phyloP scores from a whole-genome alignment of 441 rosid species.

The Iberis amara region DNA sequence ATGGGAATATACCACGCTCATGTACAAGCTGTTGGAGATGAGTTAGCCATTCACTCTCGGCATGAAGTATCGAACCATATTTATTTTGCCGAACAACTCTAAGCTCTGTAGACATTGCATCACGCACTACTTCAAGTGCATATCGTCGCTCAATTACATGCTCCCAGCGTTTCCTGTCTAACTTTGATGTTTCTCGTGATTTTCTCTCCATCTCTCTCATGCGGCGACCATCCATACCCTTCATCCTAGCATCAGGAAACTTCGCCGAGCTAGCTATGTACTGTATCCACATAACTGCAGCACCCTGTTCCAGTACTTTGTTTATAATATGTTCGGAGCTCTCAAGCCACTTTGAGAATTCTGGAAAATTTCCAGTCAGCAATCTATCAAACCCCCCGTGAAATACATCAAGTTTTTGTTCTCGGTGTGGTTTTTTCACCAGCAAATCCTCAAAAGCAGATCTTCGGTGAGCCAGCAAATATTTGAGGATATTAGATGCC shows the following conservation, averaged over 20 bases:
- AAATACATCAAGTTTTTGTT: constrained; percentile 62
- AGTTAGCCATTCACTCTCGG: constrained; percentile 97
- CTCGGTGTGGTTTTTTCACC: constrained; percentile 72
- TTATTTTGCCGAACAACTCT: constrained; percentile 96
- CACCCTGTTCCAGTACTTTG: constrained; percentile 85
- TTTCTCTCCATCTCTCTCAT: constrained; percentile 82
- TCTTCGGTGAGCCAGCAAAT: constrained; percentile 74
- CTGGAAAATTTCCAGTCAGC: constrained; percentile 61
- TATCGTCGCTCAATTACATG: constrained; percentile 78
- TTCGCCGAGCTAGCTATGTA: constrained; percentile 83
- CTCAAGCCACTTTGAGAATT: constrained; percentile 75
- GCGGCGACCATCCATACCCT: constrained; percentile 84
- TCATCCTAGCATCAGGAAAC: constrained; percentile 87
- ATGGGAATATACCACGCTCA: constrained; percentile 83
- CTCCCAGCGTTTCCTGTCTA: constrained; percentile 78
- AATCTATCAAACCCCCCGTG: constrained; percentile 89
- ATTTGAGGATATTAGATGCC: constrained; percentile 72
- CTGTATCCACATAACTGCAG: constrained; percentile 90
- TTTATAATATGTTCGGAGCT: constrained; percentile 57
- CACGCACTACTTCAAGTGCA: constrained; percentile 88
- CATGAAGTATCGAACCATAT: constrained; percentile 97
- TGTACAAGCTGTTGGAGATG: constrained; percentile 92
- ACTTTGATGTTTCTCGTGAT: constrained; percentile 61
- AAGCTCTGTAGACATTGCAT: constrained; percentile 87
- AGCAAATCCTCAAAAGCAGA: constrained; percentile 79